Base-by-base conservation (phyloP, 2,329 filamentous ascomycete genomes). In the Claviceps africana region DNA sequence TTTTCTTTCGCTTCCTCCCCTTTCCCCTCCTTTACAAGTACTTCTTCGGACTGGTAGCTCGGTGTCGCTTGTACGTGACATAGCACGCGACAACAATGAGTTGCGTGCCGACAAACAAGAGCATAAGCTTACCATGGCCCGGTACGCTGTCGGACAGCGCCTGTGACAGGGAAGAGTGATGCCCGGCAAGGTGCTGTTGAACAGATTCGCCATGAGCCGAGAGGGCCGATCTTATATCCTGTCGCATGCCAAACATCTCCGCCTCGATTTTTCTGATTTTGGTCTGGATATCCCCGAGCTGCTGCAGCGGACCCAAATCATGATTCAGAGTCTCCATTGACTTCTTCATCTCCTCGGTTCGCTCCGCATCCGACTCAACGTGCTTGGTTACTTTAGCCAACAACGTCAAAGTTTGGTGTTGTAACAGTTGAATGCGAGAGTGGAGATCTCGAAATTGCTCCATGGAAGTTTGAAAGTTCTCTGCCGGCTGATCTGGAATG, bases 361-460 rank as follows among this genome's bases (percentile, higher is more conserved):
- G 75, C 60, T 76, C 67, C 61, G 83, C 77, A 57, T 73, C 69
- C 39, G 76, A 65, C 53, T 70, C 69, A 48, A 74, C 69, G 52
- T 78, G 67, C 40, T 72, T 65, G 11, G 75, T 71, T 42, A 84
- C 67, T 52, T 79, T 70, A 43, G 74, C 75, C 66, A 80, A 81
- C 53, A 88, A 72, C 58, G 75, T 76, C 21, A 75, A 74, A 43
- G 88, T 70, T 61, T 85, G 82, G 67, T 88, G 82, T 81, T 54
- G 88, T 73, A 59, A 73, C 75, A n/a, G n/a, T 66, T 90, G 88
- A 19, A 97, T 72, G 33, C 89, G 85, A 71, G 85, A 85, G 72
- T 95, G 85, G 15, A 97, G 76, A 64, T 96, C 90, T 35, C 77
- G 76, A 64, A 96, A 91, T 66, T 95, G 88, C 13, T 71, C 69